Base-by-base conservation (phyloP, 2,329 filamentous ascomycete genomes). In the Phoma herbarum region DNA sequence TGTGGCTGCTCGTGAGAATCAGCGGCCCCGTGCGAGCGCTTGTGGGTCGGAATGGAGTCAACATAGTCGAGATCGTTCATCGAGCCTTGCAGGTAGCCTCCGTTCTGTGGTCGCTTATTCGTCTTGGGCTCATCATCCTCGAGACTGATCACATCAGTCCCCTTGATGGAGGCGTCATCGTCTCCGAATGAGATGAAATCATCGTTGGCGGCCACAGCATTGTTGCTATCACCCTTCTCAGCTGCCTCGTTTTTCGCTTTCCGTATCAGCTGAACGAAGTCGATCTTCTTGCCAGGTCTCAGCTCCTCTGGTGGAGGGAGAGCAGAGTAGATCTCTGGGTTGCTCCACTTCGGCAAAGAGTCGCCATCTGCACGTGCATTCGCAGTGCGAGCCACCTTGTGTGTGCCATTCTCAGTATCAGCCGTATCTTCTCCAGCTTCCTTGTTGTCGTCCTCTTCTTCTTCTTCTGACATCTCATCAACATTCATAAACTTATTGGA, bases 101-200 rank as follows among this genome's bases (percentile, higher is more conserved):
- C 57, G 4, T 54, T 44, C 20, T 59, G 39, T 11, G 56, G 56
- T 26, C 56, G 56, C 41, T 50, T 59, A 18, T 59, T 59, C 5
- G 16, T 54, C 33, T 16, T 54, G 26, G 50, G 50, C 14, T 60
- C 59, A 6, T 64, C 64, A 14, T 67, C 60, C 16, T 80, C 80
- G 25, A 55, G 12, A 28, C 7, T 41, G 3, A 43, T 42, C 16
- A 47, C 6, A 18, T 55, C 51, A 23, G 42, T n/a, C 9, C 39
- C 85, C 82, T 25, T 85, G 28, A 28, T n/a, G 8, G 57, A 52
- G 23, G 46, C 84, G 52, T 89, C 86, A 45, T 84, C 85, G 43
- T 90, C 83, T 65, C 88, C 90, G 59, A 94, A 91, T 0, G 94
- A 96, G 54, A 99, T 97, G 73, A 97, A 98, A 66, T 99, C 94